Evolutionary conservation across 1,284 basidiomycete species (phyloP), one percentile per base, ranked within the genome.

Genomic region (Ceratobasidium papillatum): DNA sequence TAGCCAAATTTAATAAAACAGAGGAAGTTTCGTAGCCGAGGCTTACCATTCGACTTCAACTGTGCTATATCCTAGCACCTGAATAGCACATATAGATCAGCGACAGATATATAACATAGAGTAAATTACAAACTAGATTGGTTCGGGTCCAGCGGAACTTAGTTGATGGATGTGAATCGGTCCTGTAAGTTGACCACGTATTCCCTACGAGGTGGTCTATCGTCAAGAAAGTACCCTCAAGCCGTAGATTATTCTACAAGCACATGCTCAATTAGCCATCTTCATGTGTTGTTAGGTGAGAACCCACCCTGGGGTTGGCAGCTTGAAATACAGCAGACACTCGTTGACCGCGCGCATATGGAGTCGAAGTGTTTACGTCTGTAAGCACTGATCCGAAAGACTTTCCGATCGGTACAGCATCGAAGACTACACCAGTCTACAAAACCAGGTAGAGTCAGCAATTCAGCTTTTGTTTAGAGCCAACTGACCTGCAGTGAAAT

Each of bases 121-220:
- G 22, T 12, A 62, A 34, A 25, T 32, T 38, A 81, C 87, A 74
- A 77, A 90, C 86, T 0, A 83, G 84, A 81, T 81, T 89, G 7
- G 85, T 87, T 80, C 90, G 84, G 32, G 79, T 82, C 93, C 93
- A 94, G 72, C 86, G 83, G 80, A 88, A 92, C 25, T 84, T 86
- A 1, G 93, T 94, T 7, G 91, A 93, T 34, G 91, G 91, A 80
- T 94, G 93, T 11, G 92, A 93, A 81, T 95, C 93, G 2, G 91
- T 90, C 56, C 89, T 84, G 58, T 90, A 87, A 0, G 85, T 80
- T 71, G 76, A 81, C 91, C 91, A 94, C 62, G 83, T 51, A 36
- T 75, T 76, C 9, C 83, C 80, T 3, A 84, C 81, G 30, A 85
- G 82, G 62, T 84, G 86, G 77, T 94, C 91, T 47, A 94, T 86